A percentile compares a stretch with the other conserved stretches of the same genome.
Evolutionary conservation across 1,139 yeast species (phyloP).

Genomic region (Zygotorulaspora mrakii): DNA sequence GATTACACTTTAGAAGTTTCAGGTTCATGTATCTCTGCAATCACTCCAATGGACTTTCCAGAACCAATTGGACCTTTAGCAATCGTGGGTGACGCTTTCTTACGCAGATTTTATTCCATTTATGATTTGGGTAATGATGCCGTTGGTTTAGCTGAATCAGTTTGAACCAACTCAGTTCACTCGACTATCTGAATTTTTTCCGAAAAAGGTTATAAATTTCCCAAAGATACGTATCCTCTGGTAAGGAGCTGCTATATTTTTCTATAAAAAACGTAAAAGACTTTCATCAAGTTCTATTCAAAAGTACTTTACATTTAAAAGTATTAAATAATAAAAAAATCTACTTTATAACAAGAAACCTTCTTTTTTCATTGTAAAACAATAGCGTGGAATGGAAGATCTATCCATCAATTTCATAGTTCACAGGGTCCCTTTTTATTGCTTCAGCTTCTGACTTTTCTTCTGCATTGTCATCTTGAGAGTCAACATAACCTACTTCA

Average conservation of each 20-base stretch:
- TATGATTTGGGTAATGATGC: constrained; percentile 87
- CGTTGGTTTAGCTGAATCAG: constrained; percentile 84
- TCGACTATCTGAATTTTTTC: constrained; percentile 1
- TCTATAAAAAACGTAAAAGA: no score
- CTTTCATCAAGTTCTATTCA: constrained; percentile 11
- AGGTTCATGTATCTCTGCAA: constrained; percentile 92
- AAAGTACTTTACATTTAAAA: constrained; percentile 6
- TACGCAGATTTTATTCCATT: constrained; percentile 89
- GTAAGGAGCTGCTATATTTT: constrained; percentile 4
- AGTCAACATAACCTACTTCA: constrained; percentile 5
- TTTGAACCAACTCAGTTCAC: constrained; percentile 31
- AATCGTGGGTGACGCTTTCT: constrained; percentile 93
- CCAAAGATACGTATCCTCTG: constrained; percentile 5
- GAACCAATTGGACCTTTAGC: constrained; percentile 95
- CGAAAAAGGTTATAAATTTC: background rate
- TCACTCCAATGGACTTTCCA: constrained; percentile 97
- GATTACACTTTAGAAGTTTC: constrained; percentile 92
- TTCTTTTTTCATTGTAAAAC: background rate
- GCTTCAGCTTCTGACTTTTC: constrained; percentile 5
- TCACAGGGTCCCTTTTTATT: constrained; percentile 6
- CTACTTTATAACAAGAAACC: no score
- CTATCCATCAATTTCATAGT: constrained; percentile 28
- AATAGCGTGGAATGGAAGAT: background rate
- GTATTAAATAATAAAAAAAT: constrained; percentile 1
- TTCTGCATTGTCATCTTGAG: background rate